A percentile compares a stretch with the other conserved stretches of the same genome.
phyloP scores from a whole-genome alignment of 345 rosid genomes.

The Pugionium cornutum region DNA sequence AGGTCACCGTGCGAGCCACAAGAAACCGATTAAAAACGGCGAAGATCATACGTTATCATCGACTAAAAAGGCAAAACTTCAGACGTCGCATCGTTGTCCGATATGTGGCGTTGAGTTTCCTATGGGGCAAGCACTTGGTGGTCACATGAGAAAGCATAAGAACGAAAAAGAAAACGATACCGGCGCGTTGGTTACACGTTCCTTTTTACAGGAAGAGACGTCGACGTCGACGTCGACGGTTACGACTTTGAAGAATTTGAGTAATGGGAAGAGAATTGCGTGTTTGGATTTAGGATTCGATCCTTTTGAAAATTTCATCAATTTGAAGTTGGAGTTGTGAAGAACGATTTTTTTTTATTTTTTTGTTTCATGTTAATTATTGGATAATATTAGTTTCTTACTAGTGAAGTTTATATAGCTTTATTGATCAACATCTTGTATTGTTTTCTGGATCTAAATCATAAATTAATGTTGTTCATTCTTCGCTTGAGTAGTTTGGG shows the following conservation, averaged over 20 bases:
- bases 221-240: not conserved
- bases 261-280: constrained; percentile 28
- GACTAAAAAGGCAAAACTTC: constrained; percentile 36
- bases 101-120: constrained; percentile 65
- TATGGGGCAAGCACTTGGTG: constrained; percentile 85
- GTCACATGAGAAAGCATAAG: constrained; percentile 79
- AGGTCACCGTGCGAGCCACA: constrained; percentile 84
- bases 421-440: too few relatives aligned
- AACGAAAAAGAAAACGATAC: constrained; percentile 13
- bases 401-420: too few relatives aligned
- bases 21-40: constrained; percentile 38
- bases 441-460: too few relatives aligned
- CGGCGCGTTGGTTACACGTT: constrained; percentile 32
- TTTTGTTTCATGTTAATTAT: too few relatives aligned
- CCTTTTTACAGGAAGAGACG: constrained; percentile 37
- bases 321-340: constrained; percentile 39
- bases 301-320: not conserved
- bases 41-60: constrained; percentile 24
- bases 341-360: too few relatives aligned
- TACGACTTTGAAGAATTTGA: constrained; percentile 48
- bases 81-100: constrained; percentile 60
- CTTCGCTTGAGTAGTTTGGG: too few relatives aligned
- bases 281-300: constrained; percentile 19
- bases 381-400: too few relatives aligned
- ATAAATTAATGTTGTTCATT: too few relatives aligned